A percentile compares a stretch with the other conserved stretches of the same genome.
Conservation (phyloP, 805 yeast species). For the Candida ponderosae region DNA sequence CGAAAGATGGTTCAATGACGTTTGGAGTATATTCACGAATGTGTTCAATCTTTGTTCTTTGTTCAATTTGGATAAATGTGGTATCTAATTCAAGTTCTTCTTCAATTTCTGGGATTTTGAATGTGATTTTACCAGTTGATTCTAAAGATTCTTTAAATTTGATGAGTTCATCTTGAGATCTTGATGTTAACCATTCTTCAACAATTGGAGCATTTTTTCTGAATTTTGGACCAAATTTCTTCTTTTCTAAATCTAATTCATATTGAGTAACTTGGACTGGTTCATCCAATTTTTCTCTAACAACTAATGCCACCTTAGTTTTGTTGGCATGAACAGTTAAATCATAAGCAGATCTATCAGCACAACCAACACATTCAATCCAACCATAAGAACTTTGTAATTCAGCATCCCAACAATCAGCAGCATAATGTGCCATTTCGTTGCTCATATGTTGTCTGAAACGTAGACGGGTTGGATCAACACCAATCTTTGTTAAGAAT, state of each 20-base stretch:
- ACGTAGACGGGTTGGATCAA: slow-evolving; percentile 73
- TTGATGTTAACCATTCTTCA: slow-evolving; percentile 65
- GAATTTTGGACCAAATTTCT: slow-evolving; percentile 96
- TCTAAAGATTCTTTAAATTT: slow-evolving; percentile 62
- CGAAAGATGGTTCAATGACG: slow-evolving; percentile 98
- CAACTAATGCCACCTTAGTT: slow-evolving; percentile 92
- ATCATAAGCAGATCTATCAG: slow-evolving; percentile 98
- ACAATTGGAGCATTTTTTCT: slow-evolving; percentile 95
- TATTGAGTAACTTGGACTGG: slow-evolving; percentile 77
- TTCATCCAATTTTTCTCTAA: slow-evolving; percentile 79
- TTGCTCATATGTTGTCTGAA: slow-evolving; percentile 98
- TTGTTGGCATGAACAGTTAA: slow-evolving; percentile 90
- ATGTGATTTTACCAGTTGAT: slow-evolving; percentile 52
- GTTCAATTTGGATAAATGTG: slow-evolving; percentile 65
- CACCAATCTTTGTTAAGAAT: slow-evolving; percentile 85
- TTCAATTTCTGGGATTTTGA: slow-evolving; percentile 58
- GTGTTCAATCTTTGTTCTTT: slow-evolving; percentile 78
- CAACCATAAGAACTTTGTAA: slow-evolving; percentile 93
- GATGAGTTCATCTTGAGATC: slow-evolving; percentile 83
- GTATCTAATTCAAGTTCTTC: slow-evolving; percentile 64
- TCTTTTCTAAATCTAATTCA: slow-evolving; percentile 86
- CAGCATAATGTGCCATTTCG: slow-evolving; percentile 99
- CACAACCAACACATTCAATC: slow-evolving; percentile 99
- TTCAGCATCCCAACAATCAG: slow-evolving; percentile 99
- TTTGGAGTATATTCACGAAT: slow-evolving; percentile 93